Percentiles rank a stretch among this genome's conserved stretches.
Evolutionary conservation across 2,329 filamentous ascomycete genomes (phyloP).

Genomic region (Aspergillus ustus): DNA sequence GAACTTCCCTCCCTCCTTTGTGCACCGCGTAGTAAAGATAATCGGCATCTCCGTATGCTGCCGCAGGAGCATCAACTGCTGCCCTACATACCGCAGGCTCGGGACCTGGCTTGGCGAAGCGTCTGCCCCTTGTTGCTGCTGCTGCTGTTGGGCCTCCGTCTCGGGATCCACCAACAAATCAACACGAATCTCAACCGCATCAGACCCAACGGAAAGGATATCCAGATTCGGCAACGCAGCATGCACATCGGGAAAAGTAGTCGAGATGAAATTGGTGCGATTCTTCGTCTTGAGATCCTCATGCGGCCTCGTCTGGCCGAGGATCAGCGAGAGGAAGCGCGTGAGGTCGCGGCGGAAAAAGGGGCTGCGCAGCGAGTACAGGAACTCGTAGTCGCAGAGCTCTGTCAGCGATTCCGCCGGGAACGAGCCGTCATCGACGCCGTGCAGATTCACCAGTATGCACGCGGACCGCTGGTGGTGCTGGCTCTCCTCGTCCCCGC

Average conservation of each 20-base stretch:
- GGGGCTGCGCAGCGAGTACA: conserved; percentile 71
- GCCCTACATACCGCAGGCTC: conserved; percentile 80
- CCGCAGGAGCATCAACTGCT: conserved; percentile 82
- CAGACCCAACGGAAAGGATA: conserved; percentile 83
- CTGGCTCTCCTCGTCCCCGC: conserved; percentile 24
- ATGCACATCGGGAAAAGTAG: conserved; percentile 84
- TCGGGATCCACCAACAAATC: conserved; percentile 77
- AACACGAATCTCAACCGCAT: conserved; percentile 83
- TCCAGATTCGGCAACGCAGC: conserved; percentile 83
- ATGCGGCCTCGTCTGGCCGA: conserved; percentile 80
- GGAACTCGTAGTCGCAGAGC: conserved; percentile 81
- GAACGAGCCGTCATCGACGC: conserved; percentile 71
- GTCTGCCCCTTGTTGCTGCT: neutral
- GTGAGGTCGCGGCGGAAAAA: conserved; percentile 77
- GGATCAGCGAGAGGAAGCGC: conserved; percentile 76
- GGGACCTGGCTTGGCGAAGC: conserved; percentile 66
- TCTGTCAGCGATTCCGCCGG: conserved; percentile 69
- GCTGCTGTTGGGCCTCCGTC: conserved; percentile 47
- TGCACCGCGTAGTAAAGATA: conserved; percentile 85
- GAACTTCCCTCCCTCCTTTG: conserved; percentile 79
- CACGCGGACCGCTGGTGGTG: conserved; percentile 63
- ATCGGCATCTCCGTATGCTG: conserved; percentile 88
- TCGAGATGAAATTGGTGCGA: conserved; percentile 83
- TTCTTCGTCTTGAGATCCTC: conserved; percentile 72
- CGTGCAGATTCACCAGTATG: conserved; percentile 76